Percentiles rank a stretch among this genome's conserved stretches.
Evolutionary conservation across 139 green algal genomes (phyloP).

Genomic region (Pseudopediastrum boryanum): DNA sequence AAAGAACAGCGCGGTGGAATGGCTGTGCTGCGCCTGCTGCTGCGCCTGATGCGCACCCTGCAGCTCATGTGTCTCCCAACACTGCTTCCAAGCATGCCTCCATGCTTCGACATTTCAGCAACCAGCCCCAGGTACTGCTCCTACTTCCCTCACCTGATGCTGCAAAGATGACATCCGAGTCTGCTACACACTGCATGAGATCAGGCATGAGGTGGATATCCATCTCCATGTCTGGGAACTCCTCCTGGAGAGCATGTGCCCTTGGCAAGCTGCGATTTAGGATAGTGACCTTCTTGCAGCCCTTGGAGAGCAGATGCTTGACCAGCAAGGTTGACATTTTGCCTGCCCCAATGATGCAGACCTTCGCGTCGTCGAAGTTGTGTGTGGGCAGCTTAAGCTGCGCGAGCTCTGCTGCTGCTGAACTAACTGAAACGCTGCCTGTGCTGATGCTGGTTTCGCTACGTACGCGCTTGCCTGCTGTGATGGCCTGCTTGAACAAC

Average conservation of each 20-base stretch:
- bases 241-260: slow-evolving; percentile 86
- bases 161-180: slow-evolving; percentile 93
- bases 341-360: slow-evolving; percentile 97
- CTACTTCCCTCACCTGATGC: slow-evolving; percentile 70
- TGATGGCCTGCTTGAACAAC: slow-evolving; percentile 99
- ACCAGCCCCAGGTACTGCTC: too few relatives aligned
- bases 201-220: slow-evolving; percentile 94
- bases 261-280: slow-evolving; percentile 92
- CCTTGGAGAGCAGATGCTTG: slow-evolving; percentile 97
- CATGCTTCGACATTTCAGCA: too few relatives aligned
- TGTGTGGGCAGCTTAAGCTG: slow-evolving; percentile 96
- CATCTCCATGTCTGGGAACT: slow-evolving; percentile 97
- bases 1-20: too few relatives aligned
- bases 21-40: too few relatives aligned
- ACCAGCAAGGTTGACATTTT: slow-evolving; percentile 98
- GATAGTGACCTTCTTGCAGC: slow-evolving; percentile 88
- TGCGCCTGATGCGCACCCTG: too few relatives aligned
- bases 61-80: too few relatives aligned
- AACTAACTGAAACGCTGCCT: slow-evolving; percentile 94
- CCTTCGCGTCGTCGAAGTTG: slow-evolving; percentile 76
- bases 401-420: slow-evolving; percentile 95
- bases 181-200: slow-evolving; percentile 82
- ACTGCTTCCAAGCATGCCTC: too few relatives aligned
- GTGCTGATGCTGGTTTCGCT: slow-evolving; percentile 93
- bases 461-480: slow-evolving; percentile 95